Evolutionary conservation across 2,329 filamentous ascomycete species (phyloP).

Genomic region (Teratosphaeria epicoccoides): DNA sequence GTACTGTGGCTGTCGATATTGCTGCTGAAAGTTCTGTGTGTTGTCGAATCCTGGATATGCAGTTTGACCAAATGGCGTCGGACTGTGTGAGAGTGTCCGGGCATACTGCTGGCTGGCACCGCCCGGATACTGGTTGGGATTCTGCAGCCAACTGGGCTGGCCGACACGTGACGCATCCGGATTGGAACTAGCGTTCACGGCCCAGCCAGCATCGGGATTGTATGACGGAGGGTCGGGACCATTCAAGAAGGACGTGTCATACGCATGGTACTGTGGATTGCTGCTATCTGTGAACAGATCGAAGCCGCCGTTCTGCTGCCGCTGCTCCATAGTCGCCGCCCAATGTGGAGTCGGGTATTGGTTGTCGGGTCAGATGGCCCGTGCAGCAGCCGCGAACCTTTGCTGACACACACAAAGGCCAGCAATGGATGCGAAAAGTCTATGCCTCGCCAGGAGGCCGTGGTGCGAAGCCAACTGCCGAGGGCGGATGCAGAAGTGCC

Average conservation of each 20-base stretch:
- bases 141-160: conserved; percentile 16
- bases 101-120: conserved; percentile 10
- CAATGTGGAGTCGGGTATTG: background rate
- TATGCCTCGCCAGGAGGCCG: background rate
- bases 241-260: conserved; percentile 22
- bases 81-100: conserved; percentile 19
- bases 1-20: conserved; percentile 18
- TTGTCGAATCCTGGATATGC: conserved; percentile 13
- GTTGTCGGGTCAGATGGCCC: conserved; percentile 2
- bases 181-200: conserved; percentile 19
- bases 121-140: conserved; percentile 12
- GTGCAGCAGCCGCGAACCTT: conserved; percentile 3
- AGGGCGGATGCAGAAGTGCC: background rate
- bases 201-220: conserved; percentile 24
- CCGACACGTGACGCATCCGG: conserved; percentile 21
- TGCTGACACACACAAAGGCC: background rate
- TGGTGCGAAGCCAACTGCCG: background rate
- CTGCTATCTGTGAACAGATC: conserved; percentile 21
- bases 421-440: conserved; percentile 1
- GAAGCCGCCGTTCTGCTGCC: conserved; percentile 17
- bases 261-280: conserved; percentile 17
- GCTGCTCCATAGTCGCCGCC: conserved; percentile 11
- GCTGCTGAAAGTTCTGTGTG: conserved; percentile 9
- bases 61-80: conserved; percentile 16
- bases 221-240: conserved; percentile 14